Base-by-base conservation (phyloP, 306 rosid genomes). In the Quercus aquifolioides region DNA sequence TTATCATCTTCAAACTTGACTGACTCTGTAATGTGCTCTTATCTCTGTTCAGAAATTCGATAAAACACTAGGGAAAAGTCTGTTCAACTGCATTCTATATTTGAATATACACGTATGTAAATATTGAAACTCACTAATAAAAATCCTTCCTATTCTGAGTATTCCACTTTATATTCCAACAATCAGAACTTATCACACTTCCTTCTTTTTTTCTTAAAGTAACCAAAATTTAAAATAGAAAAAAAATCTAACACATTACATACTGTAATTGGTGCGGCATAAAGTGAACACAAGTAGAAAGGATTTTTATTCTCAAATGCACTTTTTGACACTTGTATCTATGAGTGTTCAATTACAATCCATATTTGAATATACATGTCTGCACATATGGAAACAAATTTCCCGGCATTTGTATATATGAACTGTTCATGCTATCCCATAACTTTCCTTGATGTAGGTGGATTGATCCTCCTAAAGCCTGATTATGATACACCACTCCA, bases 21-120 rank as follows among this genome's bases (percentile, higher is more conserved):
- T 3, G 78, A 87, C 35, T 76, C 85, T 10, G 87, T 92, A 77
- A 80, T 92, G 90, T 88, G 94, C 74, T 88, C 94, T 69, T 90
- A 86, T 69, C 75, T 86, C 78, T 77, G 46, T 63, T 51, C 80
- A 82, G 78, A 43, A 73, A 56, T 83, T 88, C 79, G 77, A 78
- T 65, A 89, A 81, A 52, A 89, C 97, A 52, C 83, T 84, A 6
- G 97, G 96, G 89, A 92, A 51, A 58, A 71, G 20, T 20, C 9
- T 69, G 21, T 58, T 73, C 73, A 76, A 41, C 21, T 31, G 33
- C 67, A 59, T 43, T 54, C 28, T 19, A 49, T 26, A 19, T 43
- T 55, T 68, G 68, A 13, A 58, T 49, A 14, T 46, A 49, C n/a
- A 3, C 19, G 62, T 31, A 26, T 21, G 76, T 63, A 23, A 6